A percentile compares a stretch with the other conserved stretches of the same genome.
phyloP scores from a whole-genome alignment of 2,329 filamentous ascomycete species.

The Acephala macrosclerotiorum region DNA sequence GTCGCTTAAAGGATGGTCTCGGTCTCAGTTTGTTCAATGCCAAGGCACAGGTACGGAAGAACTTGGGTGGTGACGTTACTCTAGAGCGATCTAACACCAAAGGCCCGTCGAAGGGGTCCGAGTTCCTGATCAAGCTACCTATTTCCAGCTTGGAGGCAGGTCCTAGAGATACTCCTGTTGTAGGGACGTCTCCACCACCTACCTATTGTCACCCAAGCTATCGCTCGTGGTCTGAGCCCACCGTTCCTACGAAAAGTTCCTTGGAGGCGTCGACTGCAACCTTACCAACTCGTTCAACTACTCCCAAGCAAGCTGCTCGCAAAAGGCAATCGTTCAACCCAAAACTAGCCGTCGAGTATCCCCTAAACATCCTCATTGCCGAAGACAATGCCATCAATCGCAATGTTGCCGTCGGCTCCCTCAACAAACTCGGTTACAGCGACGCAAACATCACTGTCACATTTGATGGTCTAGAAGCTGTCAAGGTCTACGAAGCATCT shows the following conservation, averaged over 20 bases:
- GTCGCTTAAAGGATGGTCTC: slow-evolving; percentile 71
- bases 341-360: slow-evolving; percentile 63
- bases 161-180: slow-evolving; percentile 31
- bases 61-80: slow-evolving; percentile 69
- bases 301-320: slow-evolving; percentile 8
- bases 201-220: slow-evolving; percentile 14
- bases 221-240: slow-evolving; percentile 17
- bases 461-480: slow-evolving; percentile 72
- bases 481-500: slow-evolving; percentile 62
- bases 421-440: slow-evolving; percentile 70
- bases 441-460: slow-evolving; percentile 63
- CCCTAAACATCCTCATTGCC: slow-evolving; percentile 72
- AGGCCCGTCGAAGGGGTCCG: slow-evolving; percentile 66
- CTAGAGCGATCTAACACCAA: slow-evolving; percentile 68
- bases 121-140: slow-evolving; percentile 74
- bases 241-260: not conserved
- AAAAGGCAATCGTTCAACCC: slow-evolving; percentile 54
- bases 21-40: slow-evolving; percentile 76
- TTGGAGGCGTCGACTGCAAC: not conserved
- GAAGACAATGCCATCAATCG: slow-evolving; percentile 79
- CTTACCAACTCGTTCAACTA: not conserved
- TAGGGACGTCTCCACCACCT: slow-evolving; percentile 31
- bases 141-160: slow-evolving; percentile 33
- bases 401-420: slow-evolving; percentile 70
- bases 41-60: slow-evolving; percentile 72